Percentiles rank a stretch among this genome's conserved stretches.
These are phyloP conservation scores for Evansstolkia leycettana DNA, from an alignment of 495 filamentous ascomycete genomes.

Conservation along the genomic window DNA sequence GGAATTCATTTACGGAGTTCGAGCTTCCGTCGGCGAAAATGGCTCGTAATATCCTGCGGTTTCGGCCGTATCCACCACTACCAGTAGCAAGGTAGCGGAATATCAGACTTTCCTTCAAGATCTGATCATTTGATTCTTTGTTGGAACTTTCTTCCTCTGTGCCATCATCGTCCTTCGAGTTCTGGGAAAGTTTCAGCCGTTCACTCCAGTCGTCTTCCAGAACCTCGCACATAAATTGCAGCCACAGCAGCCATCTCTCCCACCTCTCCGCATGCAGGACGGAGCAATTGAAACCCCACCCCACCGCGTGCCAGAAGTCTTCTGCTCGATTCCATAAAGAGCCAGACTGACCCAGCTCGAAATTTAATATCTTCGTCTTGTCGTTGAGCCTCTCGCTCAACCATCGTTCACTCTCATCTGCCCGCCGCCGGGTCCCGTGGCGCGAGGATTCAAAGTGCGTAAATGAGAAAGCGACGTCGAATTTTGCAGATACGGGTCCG, in stretches of 20 bases:
- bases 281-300: slow-evolving; percentile 92
- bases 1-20: slow-evolving; percentile 39
- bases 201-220: slow-evolving; percentile 65
- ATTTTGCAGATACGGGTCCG: slow-evolving; percentile 34
- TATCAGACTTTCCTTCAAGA: slow-evolving; percentile 40
- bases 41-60: slow-evolving; percentile 45
- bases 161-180: slow-evolving; percentile 19
- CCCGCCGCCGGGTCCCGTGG: slow-evolving; percentile 17
- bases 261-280: slow-evolving; percentile 56
- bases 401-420: slow-evolving; percentile 9
- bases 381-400: slow-evolving; percentile 9
- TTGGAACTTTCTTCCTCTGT: background rate
- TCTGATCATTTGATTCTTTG: slow-evolving; percentile 10
- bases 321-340: slow-evolving; percentile 61
- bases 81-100: slow-evolving; percentile 36
- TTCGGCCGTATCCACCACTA: slow-evolving; percentile 21
- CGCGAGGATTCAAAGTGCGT: slow-evolving; percentile 22
- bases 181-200: slow-evolving; percentile 25
- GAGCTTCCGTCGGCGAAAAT: slow-evolving; percentile 51
- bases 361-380: slow-evolving; percentile 29
- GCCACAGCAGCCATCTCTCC: slow-evolving; percentile 73
- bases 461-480: slow-evolving; percentile 44
- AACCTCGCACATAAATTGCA: slow-evolving; percentile 67
- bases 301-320: slow-evolving; percentile 82
- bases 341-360: slow-evolving; percentile 46